Evolutionary conservation across 2,329 filamentous ascomycete genomes (phyloP).

Genomic region (Aspergillus vadensis): DNA sequence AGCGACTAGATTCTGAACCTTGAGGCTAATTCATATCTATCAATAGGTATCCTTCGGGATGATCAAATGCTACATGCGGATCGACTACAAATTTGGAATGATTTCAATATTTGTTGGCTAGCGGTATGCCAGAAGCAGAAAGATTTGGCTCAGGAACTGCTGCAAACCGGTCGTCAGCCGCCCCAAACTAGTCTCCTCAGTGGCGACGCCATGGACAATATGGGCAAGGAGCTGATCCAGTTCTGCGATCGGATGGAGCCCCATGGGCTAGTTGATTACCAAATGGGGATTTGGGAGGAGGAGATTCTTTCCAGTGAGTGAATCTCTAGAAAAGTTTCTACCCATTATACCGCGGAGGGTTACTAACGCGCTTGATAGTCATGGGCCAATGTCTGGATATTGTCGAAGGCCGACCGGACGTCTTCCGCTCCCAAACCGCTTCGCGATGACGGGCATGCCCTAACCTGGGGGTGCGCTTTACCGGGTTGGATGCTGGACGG

Average conservation of each 20-base stretch:
- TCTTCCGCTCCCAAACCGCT: constrained; percentile 24
- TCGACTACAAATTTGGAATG: constrained; percentile 82
- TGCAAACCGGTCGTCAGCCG: constrained; percentile 60
- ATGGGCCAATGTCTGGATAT: constrained; percentile 57
- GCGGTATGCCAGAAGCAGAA: constrained; percentile 80
- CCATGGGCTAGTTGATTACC: constrained; percentile 93
- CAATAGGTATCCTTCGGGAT: constrained; percentile 77
- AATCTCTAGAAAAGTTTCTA: not conserved
- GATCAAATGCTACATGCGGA: constrained; percentile 74
- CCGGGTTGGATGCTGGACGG: not conserved
- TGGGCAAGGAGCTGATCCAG: constrained; percentile 79
- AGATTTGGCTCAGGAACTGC: constrained; percentile 64
- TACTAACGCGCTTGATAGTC: constrained; percentile 40
- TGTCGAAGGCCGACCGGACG: constrained; percentile 44
- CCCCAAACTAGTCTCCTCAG: constrained; percentile 65
- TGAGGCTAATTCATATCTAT: constrained; percentile 12
- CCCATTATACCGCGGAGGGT: not conserved
- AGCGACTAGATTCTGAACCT: not conserved
- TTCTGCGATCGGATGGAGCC: constrained; percentile 85
- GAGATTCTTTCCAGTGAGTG: constrained; percentile 78
- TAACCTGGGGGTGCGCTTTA: not conserved
- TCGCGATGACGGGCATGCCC: constrained; percentile 28
- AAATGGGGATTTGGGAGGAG: constrained; percentile 96
- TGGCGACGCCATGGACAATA: constrained; percentile 68
- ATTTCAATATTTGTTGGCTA: constrained; percentile 94